A percentile compares a stretch with the other conserved stretches of the same genome.
Evolutionary conservation across 352 stramenopile genomes (phyloP).

Genomic region (Pythium rishiriense): DNA sequence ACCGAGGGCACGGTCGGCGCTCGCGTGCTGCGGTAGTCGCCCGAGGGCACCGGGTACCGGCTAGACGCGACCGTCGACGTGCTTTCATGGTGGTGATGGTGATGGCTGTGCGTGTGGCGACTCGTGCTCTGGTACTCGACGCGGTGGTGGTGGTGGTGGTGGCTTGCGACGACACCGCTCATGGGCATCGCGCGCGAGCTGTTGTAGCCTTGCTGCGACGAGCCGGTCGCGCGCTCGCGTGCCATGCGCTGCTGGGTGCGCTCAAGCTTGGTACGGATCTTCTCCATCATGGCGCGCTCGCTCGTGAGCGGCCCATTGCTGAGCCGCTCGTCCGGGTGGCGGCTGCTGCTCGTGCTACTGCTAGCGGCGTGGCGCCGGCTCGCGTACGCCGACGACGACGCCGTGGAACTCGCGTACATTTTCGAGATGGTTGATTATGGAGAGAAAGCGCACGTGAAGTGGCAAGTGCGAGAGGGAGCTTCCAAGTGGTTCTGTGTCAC

Average conservation of each 20-base stretch:
- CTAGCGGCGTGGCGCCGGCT: constrained; percentile 12
- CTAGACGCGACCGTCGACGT: constrained; percentile 27
- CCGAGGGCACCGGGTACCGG: constrained; percentile 13
- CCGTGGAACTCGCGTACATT: constrained; percentile 20
- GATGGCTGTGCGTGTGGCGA: constrained; percentile 37
- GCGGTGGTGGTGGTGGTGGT: constrained; percentile 21
- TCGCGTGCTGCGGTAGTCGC: constrained; percentile 17
- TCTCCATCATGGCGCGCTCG: constrained; percentile 70
- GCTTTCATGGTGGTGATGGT: constrained; percentile 23
- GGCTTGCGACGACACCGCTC: constrained; percentile 1
- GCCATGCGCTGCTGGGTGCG: constrained; percentile 53
- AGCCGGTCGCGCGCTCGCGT: constrained; percentile 30
- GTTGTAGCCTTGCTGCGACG: constrained; percentile 30
- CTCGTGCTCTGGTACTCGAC: constrained; percentile 25
- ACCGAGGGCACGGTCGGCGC: constrained; percentile 25
- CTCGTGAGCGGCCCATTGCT: constrained; percentile 32
- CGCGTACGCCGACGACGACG: constrained; percentile 12
- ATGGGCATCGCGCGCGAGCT: constrained; percentile 23
- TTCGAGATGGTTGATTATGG: neutral
- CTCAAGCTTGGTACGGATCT: constrained; percentile 73
- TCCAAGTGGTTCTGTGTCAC: neutral
- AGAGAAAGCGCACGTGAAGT: neutral
- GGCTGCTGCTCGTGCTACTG: constrained; percentile 4
- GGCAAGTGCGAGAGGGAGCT: constrained; percentile 4
- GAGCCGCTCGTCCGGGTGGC: constrained; percentile 11